Evolutionary conservation across 441 rosid species (phyloP).

Genomic region (Jatropha podagrica): DNA sequence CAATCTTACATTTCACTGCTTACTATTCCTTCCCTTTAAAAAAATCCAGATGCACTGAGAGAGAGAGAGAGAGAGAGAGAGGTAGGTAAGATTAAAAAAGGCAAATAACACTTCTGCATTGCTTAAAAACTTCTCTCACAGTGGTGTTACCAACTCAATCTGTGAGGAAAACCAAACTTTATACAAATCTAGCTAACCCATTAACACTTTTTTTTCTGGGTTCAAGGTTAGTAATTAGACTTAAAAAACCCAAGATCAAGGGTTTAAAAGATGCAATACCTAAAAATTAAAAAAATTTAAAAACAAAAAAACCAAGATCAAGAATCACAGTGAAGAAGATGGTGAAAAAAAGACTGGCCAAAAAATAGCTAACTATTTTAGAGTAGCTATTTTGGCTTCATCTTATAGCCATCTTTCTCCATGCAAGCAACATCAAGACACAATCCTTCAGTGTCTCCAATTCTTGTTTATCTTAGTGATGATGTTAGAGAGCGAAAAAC

Average conservation of each 20-base stretch:
- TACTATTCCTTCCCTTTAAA: too few relatives aligned
- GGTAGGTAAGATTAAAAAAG: neutral
- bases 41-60: too few relatives aligned
- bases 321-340: conserved; percentile 39
- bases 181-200: conserved; percentile 41
- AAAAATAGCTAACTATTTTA: neutral
- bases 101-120: conserved; percentile 9
- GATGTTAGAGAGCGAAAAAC: conserved; percentile 81
- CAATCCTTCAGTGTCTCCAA: neutral
- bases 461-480: conserved; percentile 48
- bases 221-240: conserved; percentile 38
- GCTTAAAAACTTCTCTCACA: conserved; percentile 56
- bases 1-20: too few relatives aligned
- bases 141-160: conserved; percentile 27
- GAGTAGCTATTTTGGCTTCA: conserved; percentile 31
- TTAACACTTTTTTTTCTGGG: conserved; percentile 27
- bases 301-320: conserved; percentile 9
- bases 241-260: conserved; percentile 33
- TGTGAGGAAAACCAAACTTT: conserved; percentile 59
- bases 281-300: neutral
- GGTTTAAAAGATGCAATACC: conserved; percentile 16
- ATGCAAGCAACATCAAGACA: conserved; percentile 19
- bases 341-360: conserved; percentile 41
- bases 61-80: conserved; percentile 1
- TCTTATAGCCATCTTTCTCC: conserved; percentile 45